These are phyloP conservation scores for Podospora comata DNA, from an alignment of 495 filamentous ascomycete species.

Conservation along the genomic window DNA sequence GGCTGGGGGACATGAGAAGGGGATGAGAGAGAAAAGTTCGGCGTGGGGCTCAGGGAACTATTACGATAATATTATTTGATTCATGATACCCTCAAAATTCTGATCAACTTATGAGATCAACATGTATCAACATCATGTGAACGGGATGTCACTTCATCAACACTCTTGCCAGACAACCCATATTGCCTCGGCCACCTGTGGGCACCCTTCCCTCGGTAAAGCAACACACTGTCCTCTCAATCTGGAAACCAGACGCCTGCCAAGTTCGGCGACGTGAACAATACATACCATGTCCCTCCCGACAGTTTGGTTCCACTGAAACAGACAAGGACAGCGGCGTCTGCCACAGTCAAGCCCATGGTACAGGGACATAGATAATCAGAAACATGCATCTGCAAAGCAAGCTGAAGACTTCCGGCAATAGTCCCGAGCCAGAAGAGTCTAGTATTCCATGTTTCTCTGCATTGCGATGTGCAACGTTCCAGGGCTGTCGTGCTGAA, in stretches of 20 bases:
- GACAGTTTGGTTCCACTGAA: conserved; percentile 6
- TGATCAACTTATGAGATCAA: background rate
- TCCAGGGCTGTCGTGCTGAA: background rate
- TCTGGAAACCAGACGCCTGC: background rate
- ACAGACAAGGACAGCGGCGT: background rate
- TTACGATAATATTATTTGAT: background rate
- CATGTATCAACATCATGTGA: background rate
- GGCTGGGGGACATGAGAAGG: background rate
- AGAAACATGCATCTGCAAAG: background rate
- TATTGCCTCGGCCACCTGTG: background rate
- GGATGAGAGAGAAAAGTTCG: background rate
- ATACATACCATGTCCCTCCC: background rate
- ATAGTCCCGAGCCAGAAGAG: background rate
- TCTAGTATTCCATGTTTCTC: background rate
- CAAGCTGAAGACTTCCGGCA: background rate
- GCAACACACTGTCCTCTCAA: background rate
- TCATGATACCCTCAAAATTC: background rate
- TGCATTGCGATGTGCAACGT: background rate
- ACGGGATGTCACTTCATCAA: background rate
- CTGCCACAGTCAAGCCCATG: background rate
- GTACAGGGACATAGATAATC: background rate
- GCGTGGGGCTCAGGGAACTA: background rate
- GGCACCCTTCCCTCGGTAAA: background rate
- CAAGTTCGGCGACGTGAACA: background rate
- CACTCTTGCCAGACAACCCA: background rate